Evolutionary conservation across 2,329 filamentous ascomycete genomes (phyloP), one percentile per base, ranked within the genome.

Genomic region (Sarocladium strictum): DNA sequence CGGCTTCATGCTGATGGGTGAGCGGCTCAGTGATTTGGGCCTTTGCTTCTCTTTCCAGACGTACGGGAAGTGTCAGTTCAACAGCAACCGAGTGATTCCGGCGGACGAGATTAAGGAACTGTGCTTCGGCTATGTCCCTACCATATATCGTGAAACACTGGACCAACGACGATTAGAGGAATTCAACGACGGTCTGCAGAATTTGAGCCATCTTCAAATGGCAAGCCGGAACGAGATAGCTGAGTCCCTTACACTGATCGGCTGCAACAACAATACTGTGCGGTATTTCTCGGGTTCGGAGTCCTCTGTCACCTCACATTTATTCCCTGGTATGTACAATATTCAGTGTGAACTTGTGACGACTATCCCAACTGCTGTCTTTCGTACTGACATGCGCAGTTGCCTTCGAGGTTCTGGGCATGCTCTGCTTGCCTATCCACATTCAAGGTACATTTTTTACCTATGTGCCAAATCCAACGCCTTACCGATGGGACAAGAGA

Each of bases 381-480:
- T 64, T 65, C 7, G 15, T 56, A 40, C 58, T 64, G 51, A 66
- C 56, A 40, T n/a, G 4, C 11, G 12, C 19, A 81, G 79, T 84
- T 1, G 73, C 77, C 0, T 83, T 83, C 52, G 80, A 84, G 60
- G 71, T 84, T 0, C 63, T 81, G 2, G 80, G 79, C n/a, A 83
- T 84, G 80, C 65, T 83, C 1, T 72, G 74, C 43, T 71, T 72
- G 24, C 73, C 72, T 0, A 68, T 81, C 21, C 76, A 80, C 53
- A 75, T 81, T 21, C 67, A 69, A 5, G 65, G 75, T 45, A 80
- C 70, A 50, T 71, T 69, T 55, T 83, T 78, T 57, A 77, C 77
- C 1, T 75, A 76, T 63, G 69, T 84, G 1, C 80, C 80, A 0
- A 84, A 84, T 57, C 80, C 80, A 0, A 83, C 80, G 0, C 68